phyloP scores from a whole-genome alignment of 805 yeast genomes.

The Yamadazyma phyllophila region DNA sequence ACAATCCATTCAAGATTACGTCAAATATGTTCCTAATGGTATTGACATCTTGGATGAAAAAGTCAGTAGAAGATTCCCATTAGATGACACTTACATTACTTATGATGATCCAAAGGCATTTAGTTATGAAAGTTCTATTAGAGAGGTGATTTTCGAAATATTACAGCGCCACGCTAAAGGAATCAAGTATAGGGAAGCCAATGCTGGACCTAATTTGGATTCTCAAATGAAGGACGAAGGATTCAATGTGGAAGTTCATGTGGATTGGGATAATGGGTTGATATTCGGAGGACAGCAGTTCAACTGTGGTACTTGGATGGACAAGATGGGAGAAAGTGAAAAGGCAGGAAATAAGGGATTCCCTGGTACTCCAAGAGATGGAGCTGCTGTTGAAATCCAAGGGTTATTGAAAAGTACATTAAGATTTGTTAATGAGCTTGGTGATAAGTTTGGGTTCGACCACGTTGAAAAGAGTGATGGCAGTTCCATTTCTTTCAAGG shows the following conservation, averaged over 20 bases:
- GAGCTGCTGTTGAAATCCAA: slow-evolving; percentile 90
- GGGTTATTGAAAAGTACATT: slow-evolving; percentile 83
- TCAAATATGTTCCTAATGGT: slow-evolving; percentile 67
- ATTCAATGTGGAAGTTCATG: slow-evolving; percentile 73
- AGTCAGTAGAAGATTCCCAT: slow-evolving; percentile 82
- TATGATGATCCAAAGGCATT: slow-evolving; percentile 74
- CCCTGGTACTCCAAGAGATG: slow-evolving; percentile 98
- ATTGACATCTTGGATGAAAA: slow-evolving; percentile 60
- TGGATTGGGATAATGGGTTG: slow-evolving; percentile 89
- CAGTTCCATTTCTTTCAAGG: slow-evolving; percentile 48
- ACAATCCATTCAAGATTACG: slow-evolving; percentile 85
- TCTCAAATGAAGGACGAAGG: slow-evolving; percentile 93
- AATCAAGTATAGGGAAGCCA: slow-evolving; percentile 85
- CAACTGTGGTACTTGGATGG: slow-evolving; percentile 99
- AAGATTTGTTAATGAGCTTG: slow-evolving; percentile 69
- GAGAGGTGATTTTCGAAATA: slow-evolving; percentile 80
- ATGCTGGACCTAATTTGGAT: slow-evolving; percentile 87
- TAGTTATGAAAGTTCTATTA: slow-evolving; percentile 62
- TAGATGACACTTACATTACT: slow-evolving; percentile 76
- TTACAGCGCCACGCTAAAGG: slow-evolving; percentile 87
- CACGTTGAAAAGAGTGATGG: slow-evolving; percentile 63
- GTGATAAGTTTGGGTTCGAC: slow-evolving; percentile 57
- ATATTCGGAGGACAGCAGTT: slow-evolving; percentile 87
- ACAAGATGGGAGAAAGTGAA: slow-evolving; percentile 95
- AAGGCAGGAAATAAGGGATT: slow-evolving; percentile 82